phyloP scores from a whole-genome alignment of 2,329 filamentous ascomycete genomes.

The Fusarium cicatricum region DNA sequence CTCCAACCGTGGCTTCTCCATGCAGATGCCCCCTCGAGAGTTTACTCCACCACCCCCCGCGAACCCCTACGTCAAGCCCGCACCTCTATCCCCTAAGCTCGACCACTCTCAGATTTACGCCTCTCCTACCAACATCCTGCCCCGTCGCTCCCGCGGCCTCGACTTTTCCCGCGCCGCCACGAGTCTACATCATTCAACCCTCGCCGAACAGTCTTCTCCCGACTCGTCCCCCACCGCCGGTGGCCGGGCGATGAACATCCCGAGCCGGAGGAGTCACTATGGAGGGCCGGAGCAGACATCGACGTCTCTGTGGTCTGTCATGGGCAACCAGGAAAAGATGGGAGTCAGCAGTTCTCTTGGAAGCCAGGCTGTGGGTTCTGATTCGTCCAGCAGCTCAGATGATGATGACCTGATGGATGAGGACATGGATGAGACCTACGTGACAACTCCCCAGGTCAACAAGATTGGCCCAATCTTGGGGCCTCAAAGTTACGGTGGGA shows the following conservation, averaged over 20 bases:
- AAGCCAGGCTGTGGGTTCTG: slow-evolving; percentile 77
- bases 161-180: slow-evolving; percentile 95
- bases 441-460: slow-evolving; percentile 81
- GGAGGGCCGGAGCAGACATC: slow-evolving; percentile 69
- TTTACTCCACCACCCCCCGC: slow-evolving; percentile 50
- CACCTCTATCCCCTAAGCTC: slow-evolving; percentile 83
- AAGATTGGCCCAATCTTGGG: slow-evolving; percentile 62
- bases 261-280: slow-evolving; percentile 60
- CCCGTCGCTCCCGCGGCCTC: slow-evolving; percentile 85
- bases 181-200: slow-evolving; percentile 92
- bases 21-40: slow-evolving; percentile 47
- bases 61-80: slow-evolving; percentile 59
- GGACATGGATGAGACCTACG: slow-evolving; percentile 80
- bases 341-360: slow-evolving; percentile 80
- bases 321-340: slow-evolving; percentile 73
- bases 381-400: slow-evolving; percentile 78
- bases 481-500: slow-evolving; percentile 60
- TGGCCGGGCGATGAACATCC: slow-evolving; percentile 70
- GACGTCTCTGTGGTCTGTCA: slow-evolving; percentile 75
- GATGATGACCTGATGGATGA: slow-evolving; percentile 77
- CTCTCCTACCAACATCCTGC: slow-evolving; percentile 86
- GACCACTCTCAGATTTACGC: slow-evolving; percentile 86
- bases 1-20: slow-evolving; percentile 65
- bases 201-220: slow-evolving; percentile 87
- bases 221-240: slow-evolving; percentile 89